Evolutionary conservation across 495 filamentous ascomycete species (phyloP).

Genomic region (Recurvomyces mirabilis): DNA sequence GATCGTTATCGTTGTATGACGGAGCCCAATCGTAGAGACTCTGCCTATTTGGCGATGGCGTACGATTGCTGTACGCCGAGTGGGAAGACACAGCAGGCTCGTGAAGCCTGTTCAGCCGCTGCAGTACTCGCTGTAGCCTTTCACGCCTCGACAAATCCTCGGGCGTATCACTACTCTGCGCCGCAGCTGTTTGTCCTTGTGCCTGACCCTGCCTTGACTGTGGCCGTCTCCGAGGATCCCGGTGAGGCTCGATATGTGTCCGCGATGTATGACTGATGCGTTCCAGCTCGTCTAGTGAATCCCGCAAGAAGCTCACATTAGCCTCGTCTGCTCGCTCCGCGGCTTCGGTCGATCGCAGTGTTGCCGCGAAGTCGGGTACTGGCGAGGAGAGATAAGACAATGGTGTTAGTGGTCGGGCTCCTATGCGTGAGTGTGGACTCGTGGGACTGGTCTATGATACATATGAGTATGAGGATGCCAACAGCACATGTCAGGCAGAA

Average conservation of each 20-base stretch:
- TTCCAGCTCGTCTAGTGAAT: constrained; percentile 11
- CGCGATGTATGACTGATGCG: neutral
- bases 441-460: constrained; percentile 19
- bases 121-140: constrained; percentile 28
- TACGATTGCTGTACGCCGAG: constrained; percentile 38
- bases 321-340: constrained; percentile 48
- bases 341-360: constrained; percentile 34
- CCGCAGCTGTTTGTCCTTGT: neutral
- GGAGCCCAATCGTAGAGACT: constrained; percentile 52
- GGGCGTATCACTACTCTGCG: constrained; percentile 10
- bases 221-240: constrained; percentile 5
- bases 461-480: too few relatives aligned
- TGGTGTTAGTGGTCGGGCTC: constrained; percentile 18
- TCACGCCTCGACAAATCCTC: constrained; percentile 19
- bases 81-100: constrained; percentile 31
- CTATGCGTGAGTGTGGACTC: constrained; percentile 9
- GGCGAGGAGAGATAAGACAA: constrained; percentile 31
- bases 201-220: neutral
- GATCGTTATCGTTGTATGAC: constrained; percentile 37
- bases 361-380: constrained; percentile 38
- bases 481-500: too few relatives aligned
- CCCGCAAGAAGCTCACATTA: constrained; percentile 48
- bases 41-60: constrained; percentile 34
- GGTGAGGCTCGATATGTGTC: neutral
- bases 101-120: constrained; percentile 23